Percentiles rank a stretch among this genome's conserved stretches.
phyloP scores from a whole-genome alignment of 1,284 basidiomycete species.

The Coniferiporia sulphurascens region DNA sequence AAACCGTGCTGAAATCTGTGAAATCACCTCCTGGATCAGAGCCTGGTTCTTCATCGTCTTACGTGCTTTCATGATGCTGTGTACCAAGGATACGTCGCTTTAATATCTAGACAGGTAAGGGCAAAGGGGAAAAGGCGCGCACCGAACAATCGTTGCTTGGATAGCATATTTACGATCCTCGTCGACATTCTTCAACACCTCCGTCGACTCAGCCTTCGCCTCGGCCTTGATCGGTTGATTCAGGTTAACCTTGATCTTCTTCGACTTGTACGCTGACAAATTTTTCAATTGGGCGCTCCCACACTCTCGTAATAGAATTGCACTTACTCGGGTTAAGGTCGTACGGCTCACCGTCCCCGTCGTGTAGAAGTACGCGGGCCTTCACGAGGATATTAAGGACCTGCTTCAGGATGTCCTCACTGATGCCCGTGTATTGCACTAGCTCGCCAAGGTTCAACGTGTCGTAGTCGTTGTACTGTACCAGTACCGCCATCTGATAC shows the following conservation, averaged over 20 bases:
- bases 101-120: background rate
- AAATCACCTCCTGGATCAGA: constrained; percentile 91
- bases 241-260: constrained; percentile 93
- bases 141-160: constrained; percentile 96
- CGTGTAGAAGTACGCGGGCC: constrained; percentile 84
- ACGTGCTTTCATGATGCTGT: constrained; percentile 94
- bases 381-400: constrained; percentile 84
- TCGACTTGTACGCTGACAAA: constrained; percentile 83
- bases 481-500: constrained; percentile 92
- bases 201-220: constrained; percentile 86
- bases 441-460: constrained; percentile 81
- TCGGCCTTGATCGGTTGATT: constrained; percentile 95
- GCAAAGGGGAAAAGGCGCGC: constrained; percentile 25
- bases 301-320: background rate
- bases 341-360: constrained; percentile 77
- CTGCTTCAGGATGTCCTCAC: constrained; percentile 80
- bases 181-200: constrained; percentile 94
- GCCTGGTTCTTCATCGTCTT: constrained; percentile 97
- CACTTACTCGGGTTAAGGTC: constrained; percentile 87
- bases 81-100: background rate
- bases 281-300: constrained; percentile 11
- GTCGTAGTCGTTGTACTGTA: constrained; percentile 93
- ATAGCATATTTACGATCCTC: constrained; percentile 97
- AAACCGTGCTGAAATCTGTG: constrained; percentile 86
- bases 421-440: constrained; percentile 76